phyloP scores from a whole-genome alignment of 495 filamentous ascomycete species.

The Aspergillus nanangensis region DNA sequence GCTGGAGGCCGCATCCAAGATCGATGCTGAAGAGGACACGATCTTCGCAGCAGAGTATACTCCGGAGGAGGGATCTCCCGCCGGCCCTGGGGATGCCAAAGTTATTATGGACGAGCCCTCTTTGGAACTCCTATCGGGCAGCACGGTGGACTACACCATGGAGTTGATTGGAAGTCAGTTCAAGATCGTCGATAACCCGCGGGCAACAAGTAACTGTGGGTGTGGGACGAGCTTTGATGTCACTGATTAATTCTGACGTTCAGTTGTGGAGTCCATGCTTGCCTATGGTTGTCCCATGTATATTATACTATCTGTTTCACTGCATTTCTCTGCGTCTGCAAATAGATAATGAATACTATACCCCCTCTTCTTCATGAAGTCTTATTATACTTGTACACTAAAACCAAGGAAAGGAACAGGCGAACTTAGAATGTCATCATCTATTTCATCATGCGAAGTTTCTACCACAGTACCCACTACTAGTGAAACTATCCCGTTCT shows the following conservation, averaged over 20 bases:
- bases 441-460: conserved; percentile 17
- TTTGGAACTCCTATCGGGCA: conserved; percentile 84
- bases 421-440: conserved; percentile 12
- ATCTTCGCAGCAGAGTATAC: conserved; percentile 40
- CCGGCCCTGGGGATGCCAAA: conserved; percentile 58
- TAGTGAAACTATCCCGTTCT: no score
- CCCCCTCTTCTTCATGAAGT: conserved; percentile 13
- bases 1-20: conserved; percentile 55
- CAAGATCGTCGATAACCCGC: conserved; percentile 89
- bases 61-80: conserved; percentile 18
- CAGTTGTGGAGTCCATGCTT: no score
- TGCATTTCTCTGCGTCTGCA: neutral
- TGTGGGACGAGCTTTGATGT: conserved; percentile 99
- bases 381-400: no score
- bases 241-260: conserved; percentile 41
- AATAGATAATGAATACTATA: neutral
- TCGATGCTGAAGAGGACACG: conserved; percentile 73
- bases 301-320: neutral
- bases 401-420: neutral
- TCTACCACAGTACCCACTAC: conserved; percentile 10
- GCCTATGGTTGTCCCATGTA: no score
- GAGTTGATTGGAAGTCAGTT: conserved; percentile 98
- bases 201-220: conserved; percentile 89
- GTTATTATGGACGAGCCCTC: conserved; percentile 87
- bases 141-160: conserved; percentile 91